These are phyloP conservation scores for Hanseniaspora vineae DNA, from an alignment of 805 yeast species.

Conservation along the genomic window DNA sequence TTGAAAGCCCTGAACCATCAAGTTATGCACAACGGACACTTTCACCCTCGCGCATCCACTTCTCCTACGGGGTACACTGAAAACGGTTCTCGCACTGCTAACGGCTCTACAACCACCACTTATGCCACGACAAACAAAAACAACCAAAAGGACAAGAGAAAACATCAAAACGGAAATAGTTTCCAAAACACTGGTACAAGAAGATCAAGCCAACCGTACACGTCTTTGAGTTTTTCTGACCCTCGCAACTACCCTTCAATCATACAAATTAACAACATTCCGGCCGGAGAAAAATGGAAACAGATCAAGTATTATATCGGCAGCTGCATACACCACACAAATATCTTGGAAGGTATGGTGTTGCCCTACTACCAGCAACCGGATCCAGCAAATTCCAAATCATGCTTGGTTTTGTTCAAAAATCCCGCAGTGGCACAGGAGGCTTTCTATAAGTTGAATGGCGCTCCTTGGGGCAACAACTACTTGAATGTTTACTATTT, in stretches of 20 bases:
- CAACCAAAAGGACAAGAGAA: too few species aligned
- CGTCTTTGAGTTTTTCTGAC: not conserved
- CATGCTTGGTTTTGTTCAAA: not conserved
- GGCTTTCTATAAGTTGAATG: slow-evolving; percentile 11
- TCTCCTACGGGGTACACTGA: too few species aligned
- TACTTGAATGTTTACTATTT: slow-evolving; percentile 15
- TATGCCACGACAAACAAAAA: too few species aligned
- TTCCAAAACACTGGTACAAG: too few species aligned
- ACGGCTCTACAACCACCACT: too few species aligned
- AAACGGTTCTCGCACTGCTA: too few species aligned
- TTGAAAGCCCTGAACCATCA: not conserved
- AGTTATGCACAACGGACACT: not conserved
- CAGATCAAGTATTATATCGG: slow-evolving; percentile 22
- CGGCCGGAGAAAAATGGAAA: slow-evolving; percentile 24
- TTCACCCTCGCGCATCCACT: too few species aligned
- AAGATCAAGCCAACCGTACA: too few species aligned
- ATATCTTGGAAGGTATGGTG: slow-evolving; percentile 18
- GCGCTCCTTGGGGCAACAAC: slow-evolving; percentile 22
- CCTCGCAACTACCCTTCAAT: not conserved
- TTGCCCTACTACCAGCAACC: slow-evolving; percentile 12
- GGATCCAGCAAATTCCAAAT: not conserved
- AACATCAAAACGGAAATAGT: too few species aligned
- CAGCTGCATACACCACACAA: slow-evolving; percentile 20
- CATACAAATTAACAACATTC: slow-evolving; percentile 21
- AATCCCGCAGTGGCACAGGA: not conserved